Conservation (phyloP, 1,139 yeast species). For the Kluyveromyces marxianus region DNA sequence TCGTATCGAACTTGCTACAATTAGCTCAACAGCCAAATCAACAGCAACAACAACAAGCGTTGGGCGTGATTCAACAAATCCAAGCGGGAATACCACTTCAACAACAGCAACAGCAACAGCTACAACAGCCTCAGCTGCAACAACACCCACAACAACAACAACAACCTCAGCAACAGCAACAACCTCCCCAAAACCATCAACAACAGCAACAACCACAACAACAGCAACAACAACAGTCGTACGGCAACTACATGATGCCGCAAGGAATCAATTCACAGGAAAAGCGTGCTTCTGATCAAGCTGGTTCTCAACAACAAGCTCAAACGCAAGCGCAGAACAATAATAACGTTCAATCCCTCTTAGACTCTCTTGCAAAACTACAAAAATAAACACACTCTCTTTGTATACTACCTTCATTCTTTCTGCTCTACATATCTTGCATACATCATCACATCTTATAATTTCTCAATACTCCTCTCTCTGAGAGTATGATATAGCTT, state of each 20-base stretch:
- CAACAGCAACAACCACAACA: slow-evolving; percentile 2
- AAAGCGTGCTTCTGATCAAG: slow-evolving; percentile 8
- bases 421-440: slow-evolving; percentile 3
- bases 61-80: slow-evolving; percentile 26
- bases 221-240: slow-evolving; percentile 8
- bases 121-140: slow-evolving; percentile 4
- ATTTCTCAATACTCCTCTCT: background rate
- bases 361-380: slow-evolving; percentile 33
- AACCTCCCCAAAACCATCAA: slow-evolving; percentile 1
- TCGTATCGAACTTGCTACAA: slow-evolving; percentile 43
- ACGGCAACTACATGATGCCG: slow-evolving; percentile 4
- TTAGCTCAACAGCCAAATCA: slow-evolving; percentile 35
- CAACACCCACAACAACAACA: slow-evolving; percentile 8
- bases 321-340: slow-evolving; percentile 17
- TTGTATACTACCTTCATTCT: slow-evolving; percentile 1
- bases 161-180: slow-evolving; percentile 10
- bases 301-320: slow-evolving; percentile 4
- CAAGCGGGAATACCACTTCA: slow-evolving; percentile 15
- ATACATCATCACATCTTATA: background rate
- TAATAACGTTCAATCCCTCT: slow-evolving; percentile 31
- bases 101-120: slow-evolving; percentile 12
- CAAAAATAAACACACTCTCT: slow-evolving; percentile 19
- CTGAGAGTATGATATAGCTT: too few relatives aligned
- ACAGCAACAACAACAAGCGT: slow-evolving; percentile 26
- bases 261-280: slow-evolving; percentile 6